Evolutionary conservation across 192 early-diverging fungal species (phyloP).

Genomic region (Oehlia diaphana): DNA sequence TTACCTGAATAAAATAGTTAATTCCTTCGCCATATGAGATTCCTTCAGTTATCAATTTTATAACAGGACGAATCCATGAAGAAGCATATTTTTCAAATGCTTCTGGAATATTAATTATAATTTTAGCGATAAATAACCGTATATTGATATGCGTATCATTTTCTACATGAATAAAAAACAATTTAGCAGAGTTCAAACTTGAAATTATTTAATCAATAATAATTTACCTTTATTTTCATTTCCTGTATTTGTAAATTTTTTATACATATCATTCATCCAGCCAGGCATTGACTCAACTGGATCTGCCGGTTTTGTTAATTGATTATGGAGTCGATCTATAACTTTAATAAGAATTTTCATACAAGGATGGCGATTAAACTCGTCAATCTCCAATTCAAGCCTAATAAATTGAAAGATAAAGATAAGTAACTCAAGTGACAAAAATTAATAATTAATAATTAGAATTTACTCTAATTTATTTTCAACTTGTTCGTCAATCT

Average conservation of each 20-base stretch:
- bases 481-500: background rate
- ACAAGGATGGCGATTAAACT: conserved; percentile 61
- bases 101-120: conserved; percentile 64
- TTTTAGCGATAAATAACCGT: conserved; percentile 61
- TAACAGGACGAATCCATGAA: conserved; percentile 62
- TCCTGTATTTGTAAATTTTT: conserved; percentile 47
- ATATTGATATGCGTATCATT: conserved; percentile 57
- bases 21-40: conserved; percentile 56
- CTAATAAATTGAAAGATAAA: background rate
- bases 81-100: conserved; percentile 60
- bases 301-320: conserved; percentile 39
- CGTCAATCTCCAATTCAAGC: conserved; percentile 49
- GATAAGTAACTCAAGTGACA: background rate
- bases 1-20: conserved; percentile 72
- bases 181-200: conserved; percentile 1
- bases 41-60: conserved; percentile 52
- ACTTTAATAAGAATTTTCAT: conserved; percentile 60
- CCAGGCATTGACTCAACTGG: conserved; percentile 47
- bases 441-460: background rate
- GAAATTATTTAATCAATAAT: background rate
- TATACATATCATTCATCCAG: conserved; percentile 66
- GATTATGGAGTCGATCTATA: conserved; percentile 52
- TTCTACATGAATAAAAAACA: background rate
- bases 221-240: conserved; percentile 8
- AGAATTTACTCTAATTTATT: background rate